Conservation (phyloP, 2,329 filamentous ascomycete species). For the Pseudonectria foliicola region DNA sequence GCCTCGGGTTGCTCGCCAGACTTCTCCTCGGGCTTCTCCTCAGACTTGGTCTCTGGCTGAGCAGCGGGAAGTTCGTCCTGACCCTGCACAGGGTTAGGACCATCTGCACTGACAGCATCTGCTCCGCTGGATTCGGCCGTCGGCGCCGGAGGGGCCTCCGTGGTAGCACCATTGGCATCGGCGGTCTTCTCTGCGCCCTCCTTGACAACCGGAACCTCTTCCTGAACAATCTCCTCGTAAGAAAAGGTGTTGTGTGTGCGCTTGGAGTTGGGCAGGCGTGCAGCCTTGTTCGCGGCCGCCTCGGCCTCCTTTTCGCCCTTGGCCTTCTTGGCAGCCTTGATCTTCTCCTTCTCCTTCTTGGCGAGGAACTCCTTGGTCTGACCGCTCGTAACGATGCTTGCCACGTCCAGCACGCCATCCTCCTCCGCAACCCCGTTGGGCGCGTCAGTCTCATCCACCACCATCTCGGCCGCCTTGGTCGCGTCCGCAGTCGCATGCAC, state of each 20-base stretch:
- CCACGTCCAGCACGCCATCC: conserved; percentile 75
- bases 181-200: conserved; percentile 9
- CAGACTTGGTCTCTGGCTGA: conserved; percentile 15
- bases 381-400: conserved; percentile 75
- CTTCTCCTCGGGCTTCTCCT: conserved; percentile 14
- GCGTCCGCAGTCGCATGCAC: conserved; percentile 15
- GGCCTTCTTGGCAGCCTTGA: conserved; percentile 45
- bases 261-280: conserved; percentile 65
- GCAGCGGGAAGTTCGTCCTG: not conserved
- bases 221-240: conserved; percentile 61
- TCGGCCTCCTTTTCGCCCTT: conserved; percentile 51
- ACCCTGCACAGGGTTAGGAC: conserved; percentile 18
- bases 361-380: conserved; percentile 77
- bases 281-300: conserved; percentile 44
- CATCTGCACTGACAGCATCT: conserved; percentile 14
- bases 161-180: conserved; percentile 11
- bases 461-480: conserved; percentile 23
- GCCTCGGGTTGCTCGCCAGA: not conserved
- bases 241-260: conserved; percentile 62
- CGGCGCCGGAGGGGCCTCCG: conserved; percentile 10
- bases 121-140: conserved; percentile 10
- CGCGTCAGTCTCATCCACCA: conserved; percentile 26
- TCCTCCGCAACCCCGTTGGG: conserved; percentile 40
- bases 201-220: conserved; percentile 37
- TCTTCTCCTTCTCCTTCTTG: conserved; percentile 76